Base-by-base conservation (phyloP, 1,284 basidiomycete genomes). In the Austroboletus novae-zelandiae region DNA sequence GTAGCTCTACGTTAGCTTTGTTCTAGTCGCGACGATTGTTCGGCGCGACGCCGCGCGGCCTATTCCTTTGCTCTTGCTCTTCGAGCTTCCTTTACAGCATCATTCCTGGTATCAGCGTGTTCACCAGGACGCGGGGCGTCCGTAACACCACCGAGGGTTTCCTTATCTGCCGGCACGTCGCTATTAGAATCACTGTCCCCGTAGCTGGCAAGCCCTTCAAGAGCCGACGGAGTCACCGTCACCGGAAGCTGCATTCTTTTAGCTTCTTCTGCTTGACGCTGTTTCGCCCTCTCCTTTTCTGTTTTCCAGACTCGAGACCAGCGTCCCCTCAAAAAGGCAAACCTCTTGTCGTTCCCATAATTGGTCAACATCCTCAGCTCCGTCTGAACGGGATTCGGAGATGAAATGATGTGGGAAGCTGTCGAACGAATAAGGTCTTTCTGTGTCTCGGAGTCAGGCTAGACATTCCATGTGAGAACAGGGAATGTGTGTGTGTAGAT, bases 291-390 rank as follows among this genome's bases (percentile, higher is more conserved):
- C 4, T 67, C 73, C 58, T 81, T 81, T 23, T 73, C 67, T 2
- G 68, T 57, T 34, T 64, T 66, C 91, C 92, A 94, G 4, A 76
- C 73, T 3, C 71, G 67, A 43, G 74, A 74, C 83, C 86, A 93
- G 29, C 86, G 72, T 1, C 90, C 91, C 17, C 83, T 77, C 34
- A 95, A 68, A 65, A 94, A 95, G 0, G 84, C 80, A 61, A 95
- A 94, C 29, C 77, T 75, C 59, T 61, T 73, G 64, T 84, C 91
- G 56, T 64, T 71, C 0, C 89, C 84, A 59, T 94, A 82, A 58
- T 94, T 91, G 6, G 91, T 84, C 5, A 94, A 72, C 53, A 95
- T 94, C n/a, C 90, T 81, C 77, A 91, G 84, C 67, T 93, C 90
- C 14, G 94, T 75, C 54, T 90, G 80, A 0, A 83, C 79, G 6